phyloP scores from a whole-genome alignment of 176 grass and related monocot species.

The Phragmites australis region DNA sequence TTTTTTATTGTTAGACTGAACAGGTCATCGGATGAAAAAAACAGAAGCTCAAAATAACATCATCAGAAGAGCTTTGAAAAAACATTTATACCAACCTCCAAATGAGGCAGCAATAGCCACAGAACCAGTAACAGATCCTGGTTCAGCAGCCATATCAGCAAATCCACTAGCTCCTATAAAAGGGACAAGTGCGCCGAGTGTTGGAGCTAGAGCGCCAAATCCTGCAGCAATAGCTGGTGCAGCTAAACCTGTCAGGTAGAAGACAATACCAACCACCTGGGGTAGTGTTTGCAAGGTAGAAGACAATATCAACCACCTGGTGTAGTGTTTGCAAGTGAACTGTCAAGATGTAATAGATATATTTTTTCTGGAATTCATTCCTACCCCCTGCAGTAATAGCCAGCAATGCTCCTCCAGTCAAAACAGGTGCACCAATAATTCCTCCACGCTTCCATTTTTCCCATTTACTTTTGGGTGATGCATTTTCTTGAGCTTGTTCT shows the following conservation, averaged over 20 bases:
- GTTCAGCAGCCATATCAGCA: no score
- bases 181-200: no score
- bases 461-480: conserved; percentile 72
- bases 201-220: no score
- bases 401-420: conserved; percentile 87
- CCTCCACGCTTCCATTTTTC: conserved; percentile 88
- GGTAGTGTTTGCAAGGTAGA: background rate
- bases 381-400: conserved; percentile 92
- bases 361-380: background rate
- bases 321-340: background rate
- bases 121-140: no score
- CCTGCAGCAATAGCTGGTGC: conserved; percentile 83
- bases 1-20: background rate
- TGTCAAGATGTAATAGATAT: background rate
- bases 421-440: conserved; percentile 86
- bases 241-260: conserved; percentile 61
- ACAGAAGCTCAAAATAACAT: no score
- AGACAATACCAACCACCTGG: conserved; percentile 18
- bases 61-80: background rate
- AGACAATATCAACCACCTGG: conserved; percentile 23
- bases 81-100: conserved; percentile 40
- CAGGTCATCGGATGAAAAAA: no score
- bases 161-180: no score
- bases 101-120: no score
- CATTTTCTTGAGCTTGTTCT: conserved; percentile 58